Evolutionary conservation across 2,329 filamentous ascomycete genomes (phyloP).

Genomic region (Hypoxylon sp.): DNA sequence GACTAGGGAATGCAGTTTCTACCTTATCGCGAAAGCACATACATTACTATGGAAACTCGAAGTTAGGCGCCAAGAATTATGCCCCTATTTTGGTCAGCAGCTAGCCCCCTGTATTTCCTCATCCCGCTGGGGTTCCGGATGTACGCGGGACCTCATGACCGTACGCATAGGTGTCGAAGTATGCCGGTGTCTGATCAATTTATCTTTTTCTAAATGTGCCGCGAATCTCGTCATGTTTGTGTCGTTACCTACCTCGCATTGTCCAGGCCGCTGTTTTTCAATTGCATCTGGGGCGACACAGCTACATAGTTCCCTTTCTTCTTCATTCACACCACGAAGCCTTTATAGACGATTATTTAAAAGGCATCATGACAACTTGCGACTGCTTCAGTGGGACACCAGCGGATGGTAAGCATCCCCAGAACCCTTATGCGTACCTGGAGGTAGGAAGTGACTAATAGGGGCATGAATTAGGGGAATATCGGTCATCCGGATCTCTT

Average conservation of each 20-base stretch:
- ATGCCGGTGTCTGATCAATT: too few species aligned
- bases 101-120: neutral
- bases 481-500: slow-evolving; percentile 3
- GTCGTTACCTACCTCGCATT: neutral
- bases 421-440: too few species aligned
- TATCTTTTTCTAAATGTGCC: neutral
- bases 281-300: too few species aligned
- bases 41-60: too few species aligned
- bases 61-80: neutral
- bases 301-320: too few species aligned
- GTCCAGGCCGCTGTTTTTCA: neutral
- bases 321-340: neutral
- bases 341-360: too few species aligned
- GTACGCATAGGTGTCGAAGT: too few species aligned
- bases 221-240: too few species aligned
- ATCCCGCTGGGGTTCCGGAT: slow-evolving; percentile 12
- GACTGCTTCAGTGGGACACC: slow-evolving; percentile 16
- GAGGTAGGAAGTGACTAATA: neutral
- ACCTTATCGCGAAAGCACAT: too few species aligned
- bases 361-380: slow-evolving; percentile 15
- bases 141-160: too few species aligned
- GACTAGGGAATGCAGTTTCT: too few species aligned
- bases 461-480: neutral
- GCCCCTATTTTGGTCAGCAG: neutral
- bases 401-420: slow-evolving; percentile 8